Evolutionary conservation across 2,329 filamentous ascomycete species (phyloP).

Genomic region (Colletotrichum cuscutae): DNA sequence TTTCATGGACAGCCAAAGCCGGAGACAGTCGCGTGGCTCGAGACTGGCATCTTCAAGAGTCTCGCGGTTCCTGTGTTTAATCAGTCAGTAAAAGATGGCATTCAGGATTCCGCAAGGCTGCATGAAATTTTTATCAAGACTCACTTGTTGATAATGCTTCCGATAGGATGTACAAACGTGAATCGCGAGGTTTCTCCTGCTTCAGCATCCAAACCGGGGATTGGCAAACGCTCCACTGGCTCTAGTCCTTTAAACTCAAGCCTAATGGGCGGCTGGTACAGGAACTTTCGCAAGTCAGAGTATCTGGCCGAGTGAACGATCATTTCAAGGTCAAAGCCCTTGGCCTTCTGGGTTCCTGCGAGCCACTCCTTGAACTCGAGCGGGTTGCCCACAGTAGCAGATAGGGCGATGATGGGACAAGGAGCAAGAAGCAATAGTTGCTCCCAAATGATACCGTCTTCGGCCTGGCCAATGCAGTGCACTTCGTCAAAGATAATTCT

Average conservation of each 20-base stretch:
- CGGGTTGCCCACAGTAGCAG: constrained; percentile 83
- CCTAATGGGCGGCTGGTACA: constrained; percentile 61
- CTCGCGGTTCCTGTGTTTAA: constrained; percentile 56
- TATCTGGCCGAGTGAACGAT: constrained; percentile 76
- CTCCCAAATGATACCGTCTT: constrained; percentile 73
- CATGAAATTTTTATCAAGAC: constrained; percentile 13
- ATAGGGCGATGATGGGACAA: constrained; percentile 82
- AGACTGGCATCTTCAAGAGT: constrained; percentile 75
- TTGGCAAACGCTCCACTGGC: constrained; percentile 51
- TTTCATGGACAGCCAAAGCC: constrained; percentile 72
- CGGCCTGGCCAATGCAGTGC: constrained; percentile 79
- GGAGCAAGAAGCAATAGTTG: constrained; percentile 79
- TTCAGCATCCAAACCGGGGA: constrained; percentile 57
- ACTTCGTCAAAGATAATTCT: constrained; percentile 87
- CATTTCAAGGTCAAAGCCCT: constrained; percentile 73
- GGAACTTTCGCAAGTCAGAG: constrained; percentile 81
- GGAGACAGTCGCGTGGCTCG: constrained; percentile 77
- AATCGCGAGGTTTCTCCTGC: constrained; percentile 59
- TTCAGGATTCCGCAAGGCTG: background rate
- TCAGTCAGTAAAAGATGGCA: background rate
- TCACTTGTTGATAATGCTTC: constrained; percentile 67
- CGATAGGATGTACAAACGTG: constrained; percentile 73
- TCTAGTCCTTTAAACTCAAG: constrained; percentile 64
- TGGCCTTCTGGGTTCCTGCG: constrained; percentile 68
- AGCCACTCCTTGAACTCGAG: constrained; percentile 77